A percentile compares a stretch with the other conserved stretches of the same genome.
Conservation (phyloP, 768 basidiomycete genomes). For the Boletellus ananiceps region DNA sequence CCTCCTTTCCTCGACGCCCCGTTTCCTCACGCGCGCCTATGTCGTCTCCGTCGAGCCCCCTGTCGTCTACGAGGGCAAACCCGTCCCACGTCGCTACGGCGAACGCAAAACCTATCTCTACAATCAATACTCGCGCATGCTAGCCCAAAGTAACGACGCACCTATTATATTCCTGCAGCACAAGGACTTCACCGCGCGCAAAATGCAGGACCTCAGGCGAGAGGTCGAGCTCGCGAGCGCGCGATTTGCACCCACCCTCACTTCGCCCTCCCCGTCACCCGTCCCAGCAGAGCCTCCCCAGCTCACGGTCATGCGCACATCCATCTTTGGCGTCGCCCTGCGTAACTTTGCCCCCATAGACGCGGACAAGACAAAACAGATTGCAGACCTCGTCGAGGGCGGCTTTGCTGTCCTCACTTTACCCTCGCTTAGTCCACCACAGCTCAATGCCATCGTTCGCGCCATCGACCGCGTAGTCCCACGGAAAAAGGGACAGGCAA, state of each 20-base stretch:
- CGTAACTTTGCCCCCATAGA: slow-evolving; percentile 56
- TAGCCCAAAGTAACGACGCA: slow-evolving; percentile 49
- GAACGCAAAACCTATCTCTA: slow-evolving; percentile 80
- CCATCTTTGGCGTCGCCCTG: slow-evolving; percentile 74
- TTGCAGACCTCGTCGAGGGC: slow-evolving; percentile 56
- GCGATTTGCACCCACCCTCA: slow-evolving; percentile 31
- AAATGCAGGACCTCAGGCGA: slow-evolving; percentile 62
- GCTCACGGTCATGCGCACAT: slow-evolving; percentile 69
- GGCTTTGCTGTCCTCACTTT: slow-evolving; percentile 62
- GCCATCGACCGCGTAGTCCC: slow-evolving; percentile 66
- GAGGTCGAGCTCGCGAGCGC: slow-evolving; percentile 59
- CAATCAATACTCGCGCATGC: slow-evolving; percentile 71
- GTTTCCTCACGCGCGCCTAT: slow-evolving; percentile 39
- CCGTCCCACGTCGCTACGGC: slow-evolving; percentile 62
- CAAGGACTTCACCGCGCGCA: slow-evolving; percentile 64
- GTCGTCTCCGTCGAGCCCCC: slow-evolving; percentile 55
- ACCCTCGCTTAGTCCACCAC: slow-evolving; percentile 67
- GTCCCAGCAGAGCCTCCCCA: slow-evolving; percentile 38
- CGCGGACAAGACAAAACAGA: slow-evolving; percentile 41
- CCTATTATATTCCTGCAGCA: slow-evolving; percentile 80
- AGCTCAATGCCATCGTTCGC: slow-evolving; percentile 61
- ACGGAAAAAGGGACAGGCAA: slow-evolving; percentile 47
- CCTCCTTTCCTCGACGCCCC: slow-evolving; percentile 9
- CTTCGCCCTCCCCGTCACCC: slow-evolving; percentile 32
- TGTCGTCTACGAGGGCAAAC: slow-evolving; percentile 48